Evolutionary conservation across 1,284 basidiomycete genomes (phyloP).

Genomic region (Malassezia nana): DNA sequence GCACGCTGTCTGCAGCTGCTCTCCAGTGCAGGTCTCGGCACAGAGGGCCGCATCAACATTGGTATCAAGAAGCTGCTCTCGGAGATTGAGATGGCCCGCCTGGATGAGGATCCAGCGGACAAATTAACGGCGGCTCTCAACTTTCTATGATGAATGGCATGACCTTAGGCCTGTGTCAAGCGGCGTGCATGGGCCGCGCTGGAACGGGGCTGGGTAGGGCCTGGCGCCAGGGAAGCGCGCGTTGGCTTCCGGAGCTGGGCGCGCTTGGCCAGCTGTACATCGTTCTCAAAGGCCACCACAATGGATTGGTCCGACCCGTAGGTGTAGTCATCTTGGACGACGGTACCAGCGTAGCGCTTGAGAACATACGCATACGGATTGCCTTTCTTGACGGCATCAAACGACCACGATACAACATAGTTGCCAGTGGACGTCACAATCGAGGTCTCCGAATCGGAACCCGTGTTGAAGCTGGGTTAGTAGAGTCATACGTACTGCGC

Average conservation of each 20-base stretch:
- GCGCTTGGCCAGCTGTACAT: constrained; percentile 89
- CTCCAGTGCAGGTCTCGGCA: constrained; percentile 64
- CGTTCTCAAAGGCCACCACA: constrained; percentile 86
- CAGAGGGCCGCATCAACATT: constrained; percentile 58
- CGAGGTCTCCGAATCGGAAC: constrained; percentile 68
- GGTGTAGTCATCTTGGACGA: constrained; percentile 34
- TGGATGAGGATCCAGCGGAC: constrained; percentile 55
- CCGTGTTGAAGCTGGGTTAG: constrained; percentile 71
- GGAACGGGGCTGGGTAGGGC: not conserved
- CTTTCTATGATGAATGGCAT: constrained; percentile 2
- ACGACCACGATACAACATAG: constrained; percentile 77
- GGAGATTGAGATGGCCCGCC: constrained; percentile 88
- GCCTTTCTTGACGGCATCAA: constrained; percentile 85
- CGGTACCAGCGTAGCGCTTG: constrained; percentile 57
- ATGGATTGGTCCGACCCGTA: constrained; percentile 76
- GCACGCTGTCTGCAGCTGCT: constrained; percentile 61
- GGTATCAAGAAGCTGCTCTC: constrained; percentile 83
- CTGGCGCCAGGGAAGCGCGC: constrained; percentile 49
- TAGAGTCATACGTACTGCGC: constrained; percentile 58
- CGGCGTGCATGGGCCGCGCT: constrained; percentile 5
- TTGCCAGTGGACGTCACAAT: constrained; percentile 95
- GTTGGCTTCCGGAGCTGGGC: constrained; percentile 76
- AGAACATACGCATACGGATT: constrained; percentile 84
- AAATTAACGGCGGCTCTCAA: constrained; percentile 47
- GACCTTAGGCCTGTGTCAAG: constrained; percentile 1